phyloP scores from a whole-genome alignment of 176 grass and related monocot species.

The Zea luxurians region DNA sequence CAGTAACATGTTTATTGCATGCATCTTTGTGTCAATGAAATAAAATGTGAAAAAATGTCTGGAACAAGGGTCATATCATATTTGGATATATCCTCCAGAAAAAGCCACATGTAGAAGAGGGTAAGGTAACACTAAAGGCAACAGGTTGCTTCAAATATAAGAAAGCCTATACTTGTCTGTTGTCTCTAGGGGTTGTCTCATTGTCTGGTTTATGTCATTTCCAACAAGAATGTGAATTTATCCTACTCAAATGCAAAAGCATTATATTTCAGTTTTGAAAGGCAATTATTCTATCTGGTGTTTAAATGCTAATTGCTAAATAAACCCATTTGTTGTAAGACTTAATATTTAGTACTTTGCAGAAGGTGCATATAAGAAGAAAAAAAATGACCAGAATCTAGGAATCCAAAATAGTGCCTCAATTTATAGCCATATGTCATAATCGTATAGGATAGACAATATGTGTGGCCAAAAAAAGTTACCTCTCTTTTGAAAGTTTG shows the following conservation, averaged over 20 bases:
- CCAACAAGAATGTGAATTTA: slow-evolving; percentile 14
- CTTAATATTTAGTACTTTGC: slow-evolving; percentile 22
- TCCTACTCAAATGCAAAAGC: slow-evolving; percentile 22
- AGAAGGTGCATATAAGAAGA: slow-evolving; percentile 10
- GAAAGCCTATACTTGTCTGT: slow-evolving; percentile 17
- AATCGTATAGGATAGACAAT: slow-evolving; percentile 18
- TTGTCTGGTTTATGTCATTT: slow-evolving; percentile 21
- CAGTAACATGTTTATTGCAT: slow-evolving; percentile 4
- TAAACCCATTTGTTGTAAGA: slow-evolving; percentile 14
- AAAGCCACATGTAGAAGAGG: not conserved
- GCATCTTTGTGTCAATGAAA: not conserved
- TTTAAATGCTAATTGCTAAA: not conserved
- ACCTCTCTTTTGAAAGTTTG: slow-evolving; percentile 95
- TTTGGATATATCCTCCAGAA: slow-evolving; percentile 19
- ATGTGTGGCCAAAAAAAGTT: slow-evolving; percentile 24
- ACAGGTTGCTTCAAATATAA: slow-evolving; percentile 13
- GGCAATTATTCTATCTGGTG: not conserved
- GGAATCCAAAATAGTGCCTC: slow-evolving; percentile 24
- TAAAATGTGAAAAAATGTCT: not conserved
- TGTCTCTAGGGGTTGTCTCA: slow-evolving; percentile 10
- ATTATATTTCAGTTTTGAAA: slow-evolving; percentile 16
- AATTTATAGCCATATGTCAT: slow-evolving; percentile 28
- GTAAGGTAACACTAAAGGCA: slow-evolving; percentile 18
- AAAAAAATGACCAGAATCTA: not conserved
- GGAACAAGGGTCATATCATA: not conserved